Conservation (phyloP, 768 basidiomycete genomes). For the Boletus rubropictus region DNA sequence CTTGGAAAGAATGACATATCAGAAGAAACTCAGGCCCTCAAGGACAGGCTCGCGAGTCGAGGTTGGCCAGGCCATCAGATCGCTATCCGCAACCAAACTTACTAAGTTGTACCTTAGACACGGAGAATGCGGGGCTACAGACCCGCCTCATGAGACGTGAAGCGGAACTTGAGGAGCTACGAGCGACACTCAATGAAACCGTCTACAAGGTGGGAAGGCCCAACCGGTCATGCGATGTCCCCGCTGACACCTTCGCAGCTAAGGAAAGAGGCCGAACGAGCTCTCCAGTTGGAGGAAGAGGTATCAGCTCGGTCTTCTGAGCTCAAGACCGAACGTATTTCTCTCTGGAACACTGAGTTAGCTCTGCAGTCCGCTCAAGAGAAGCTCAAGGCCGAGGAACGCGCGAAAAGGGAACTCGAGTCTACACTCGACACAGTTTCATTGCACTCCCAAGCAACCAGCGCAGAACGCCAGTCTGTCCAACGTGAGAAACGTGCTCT, state of each 20-base stretch:
- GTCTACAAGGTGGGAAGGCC: constrained; percentile 31
- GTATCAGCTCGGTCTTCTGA: constrained; percentile 48
- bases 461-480: constrained; percentile 39
- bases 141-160: constrained; percentile 34
- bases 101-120: constrained; percentile 25
- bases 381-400: constrained; percentile 46
- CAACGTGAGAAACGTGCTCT: constrained; percentile 54
- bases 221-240: not conserved
- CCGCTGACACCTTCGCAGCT: constrained; percentile 37
- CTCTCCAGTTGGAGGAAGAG: constrained; percentile 48
- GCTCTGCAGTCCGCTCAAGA: constrained; percentile 45
- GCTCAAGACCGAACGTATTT: constrained; percentile 48
- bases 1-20: constrained; percentile 37
- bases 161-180: constrained; percentile 33
- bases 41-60: constrained; percentile 34
- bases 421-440: constrained; percentile 51
- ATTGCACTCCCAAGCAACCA: constrained; percentile 44
- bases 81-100: not conserved
- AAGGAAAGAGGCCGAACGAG: constrained; percentile 50
- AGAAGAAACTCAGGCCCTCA: constrained; percentile 33
- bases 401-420: constrained; percentile 50
- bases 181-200: constrained; percentile 31
- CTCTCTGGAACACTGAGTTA: constrained; percentile 46
- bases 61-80: constrained; percentile 22
- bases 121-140: constrained; percentile 31